Conservation (phyloP, 2,329 filamentous ascomycete species). For the Escovopsis weberi region DNA sequence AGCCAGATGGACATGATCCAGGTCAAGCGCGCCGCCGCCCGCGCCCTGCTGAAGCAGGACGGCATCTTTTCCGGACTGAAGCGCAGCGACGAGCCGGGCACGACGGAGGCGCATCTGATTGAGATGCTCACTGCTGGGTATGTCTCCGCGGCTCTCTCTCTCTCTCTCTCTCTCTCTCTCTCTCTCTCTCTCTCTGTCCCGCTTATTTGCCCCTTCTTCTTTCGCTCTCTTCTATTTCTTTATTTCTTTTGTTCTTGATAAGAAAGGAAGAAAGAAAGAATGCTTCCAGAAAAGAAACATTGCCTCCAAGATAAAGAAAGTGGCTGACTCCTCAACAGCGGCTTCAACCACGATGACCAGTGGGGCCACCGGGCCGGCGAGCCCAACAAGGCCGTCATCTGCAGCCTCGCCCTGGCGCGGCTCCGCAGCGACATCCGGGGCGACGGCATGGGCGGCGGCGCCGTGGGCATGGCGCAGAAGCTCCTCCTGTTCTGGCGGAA, state of each 20-base stretch:
- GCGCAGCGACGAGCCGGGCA: constrained; percentile 89
- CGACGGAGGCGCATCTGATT: constrained; percentile 94
- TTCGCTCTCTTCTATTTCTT: no score
- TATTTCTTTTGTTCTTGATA: no score
- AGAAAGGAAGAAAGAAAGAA: no score
- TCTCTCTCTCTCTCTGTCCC: no score
- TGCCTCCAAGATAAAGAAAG: no score
- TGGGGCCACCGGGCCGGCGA: constrained; percentile 98
- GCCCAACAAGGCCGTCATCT: constrained; percentile 96
- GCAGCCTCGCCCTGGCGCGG: constrained; percentile 83
- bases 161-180: no score
- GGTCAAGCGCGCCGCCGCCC: constrained; percentile 83
- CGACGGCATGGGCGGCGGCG: constrained; percentile 57
- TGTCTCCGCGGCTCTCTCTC: constrained; percentile 18
- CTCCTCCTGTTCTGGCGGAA: constrained; percentile 96
- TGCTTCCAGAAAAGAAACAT: no score
- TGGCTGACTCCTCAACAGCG: constrained; percentile 35
- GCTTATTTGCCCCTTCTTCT: no score
- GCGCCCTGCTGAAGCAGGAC: constrained; percentile 72
- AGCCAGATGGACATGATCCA: constrained; percentile 84
- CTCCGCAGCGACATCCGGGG: constrained; percentile 86
- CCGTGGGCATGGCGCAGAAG: constrained; percentile 97
- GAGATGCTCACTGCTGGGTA: constrained; percentile 99
- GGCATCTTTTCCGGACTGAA: constrained; percentile 94
- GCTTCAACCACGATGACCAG: constrained; percentile 86